Conservation (phyloP, 2,329 filamentous ascomycete genomes). For the Alternaria angustiovoidea region DNA sequence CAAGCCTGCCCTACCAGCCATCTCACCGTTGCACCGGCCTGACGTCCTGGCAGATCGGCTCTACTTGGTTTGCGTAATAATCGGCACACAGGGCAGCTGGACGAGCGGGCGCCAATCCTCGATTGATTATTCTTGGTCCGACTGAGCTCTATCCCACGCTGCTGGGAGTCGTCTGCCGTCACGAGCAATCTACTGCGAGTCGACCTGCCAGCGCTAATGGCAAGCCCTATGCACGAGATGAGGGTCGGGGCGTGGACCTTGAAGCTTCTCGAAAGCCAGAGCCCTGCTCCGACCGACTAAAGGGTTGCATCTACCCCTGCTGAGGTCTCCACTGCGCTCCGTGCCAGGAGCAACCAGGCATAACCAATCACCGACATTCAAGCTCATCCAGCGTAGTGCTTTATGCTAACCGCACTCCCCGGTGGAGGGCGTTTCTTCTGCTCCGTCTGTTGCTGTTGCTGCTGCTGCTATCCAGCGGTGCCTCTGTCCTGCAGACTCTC, state of each 20-base stretch:
- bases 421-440: conserved; percentile 26
- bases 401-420: conserved; percentile 45
- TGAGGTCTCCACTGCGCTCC: conserved; percentile 33
- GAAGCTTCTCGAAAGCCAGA: conserved; percentile 14
- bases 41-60: conserved; percentile 28
- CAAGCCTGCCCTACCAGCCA: conserved; percentile 15
- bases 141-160: conserved; percentile 30
- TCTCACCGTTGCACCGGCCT: conserved; percentile 20
- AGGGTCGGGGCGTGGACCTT: conserved; percentile 12
- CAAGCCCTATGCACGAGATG: conserved; percentile 19
- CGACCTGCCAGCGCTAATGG: conserved; percentile 1
- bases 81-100: conserved; percentile 34
- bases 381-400: conserved; percentile 33
- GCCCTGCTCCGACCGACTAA: conserved; percentile 28
- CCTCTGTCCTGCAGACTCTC: conserved; percentile 11
- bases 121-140: conserved; percentile 31
- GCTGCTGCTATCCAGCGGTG: conserved; percentile 17
- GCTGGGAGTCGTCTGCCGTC: conserved; percentile 23
- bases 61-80: conserved; percentile 18
- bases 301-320: conserved; percentile 39
- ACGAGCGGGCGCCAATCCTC: conserved; percentile 26
- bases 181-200: not conserved
- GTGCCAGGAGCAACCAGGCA: conserved; percentile 25
- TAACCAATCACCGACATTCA: conserved; percentile 37
- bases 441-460: conserved; percentile 22